Evolutionary conservation across 139 green algal genomes (phyloP).

Genomic region (Auxenochlorella protothecoides): DNA sequence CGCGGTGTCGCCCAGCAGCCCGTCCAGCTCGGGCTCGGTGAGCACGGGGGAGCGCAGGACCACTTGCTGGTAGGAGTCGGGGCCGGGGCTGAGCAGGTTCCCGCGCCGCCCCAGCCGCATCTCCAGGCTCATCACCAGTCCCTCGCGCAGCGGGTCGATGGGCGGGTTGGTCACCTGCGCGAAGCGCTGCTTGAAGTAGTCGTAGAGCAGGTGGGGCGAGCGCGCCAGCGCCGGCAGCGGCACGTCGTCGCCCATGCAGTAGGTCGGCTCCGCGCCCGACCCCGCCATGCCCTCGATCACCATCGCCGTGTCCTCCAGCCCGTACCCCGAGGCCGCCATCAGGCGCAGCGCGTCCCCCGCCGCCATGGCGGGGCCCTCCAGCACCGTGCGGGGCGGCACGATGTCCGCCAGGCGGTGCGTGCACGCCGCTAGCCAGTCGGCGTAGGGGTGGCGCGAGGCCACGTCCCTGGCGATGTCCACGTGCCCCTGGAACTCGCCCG

Average conservation of each 20-base stretch:
- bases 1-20: slow-evolving; percentile 82
- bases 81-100: slow-evolving; percentile 66
- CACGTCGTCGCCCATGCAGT: slow-evolving; percentile 99
- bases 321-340: slow-evolving; percentile 58
- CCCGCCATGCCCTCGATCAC: slow-evolving; percentile 93
- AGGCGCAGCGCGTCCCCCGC: slow-evolving; percentile 42
- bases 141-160: slow-evolving; percentile 97
- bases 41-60: slow-evolving; percentile 88
- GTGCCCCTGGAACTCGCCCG: slow-evolving; percentile 79
- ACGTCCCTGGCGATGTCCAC: slow-evolving; percentile 67
- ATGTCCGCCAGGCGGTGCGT: slow-evolving; percentile 44
- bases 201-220: slow-evolving; percentile 81
- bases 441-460: slow-evolving; percentile 65
- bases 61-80: slow-evolving; percentile 63
- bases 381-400: slow-evolving; percentile 2
- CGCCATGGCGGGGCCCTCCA: slow-evolving; percentile 39
- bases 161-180: slow-evolving; percentile 98
- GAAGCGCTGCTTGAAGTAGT: slow-evolving; percentile 99
- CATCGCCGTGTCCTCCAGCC: slow-evolving; percentile 89
- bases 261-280: slow-evolving; percentile 87
- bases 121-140: slow-evolving; percentile 95
- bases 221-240: slow-evolving; percentile 86
- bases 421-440: slow-evolving; percentile 63
- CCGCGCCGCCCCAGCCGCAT: slow-evolving; percentile 88
- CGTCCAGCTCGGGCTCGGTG: slow-evolving; percentile 89